Evolutionary conservation across 2,329 filamentous ascomycete species (phyloP).

Genomic region (Macrophomina pseudophaseolina): DNA sequence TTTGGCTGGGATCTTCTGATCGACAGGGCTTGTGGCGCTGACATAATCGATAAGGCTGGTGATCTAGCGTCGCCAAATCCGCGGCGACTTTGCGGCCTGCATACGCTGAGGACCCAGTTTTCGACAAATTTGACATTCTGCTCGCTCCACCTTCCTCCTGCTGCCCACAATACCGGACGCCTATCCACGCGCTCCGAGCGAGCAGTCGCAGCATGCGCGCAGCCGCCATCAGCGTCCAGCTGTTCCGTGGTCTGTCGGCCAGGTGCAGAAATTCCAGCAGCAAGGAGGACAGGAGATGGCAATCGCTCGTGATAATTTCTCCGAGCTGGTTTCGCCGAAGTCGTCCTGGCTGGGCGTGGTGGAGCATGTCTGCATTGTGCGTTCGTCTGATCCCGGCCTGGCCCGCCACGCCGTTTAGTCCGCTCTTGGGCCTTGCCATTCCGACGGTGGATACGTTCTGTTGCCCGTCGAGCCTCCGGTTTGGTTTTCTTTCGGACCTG

Average conservation of each 20-base stretch:
- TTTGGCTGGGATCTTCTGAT: conserved; percentile 25
- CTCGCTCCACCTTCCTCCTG: conserved; percentile 25
- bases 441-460: conserved; percentile 19
- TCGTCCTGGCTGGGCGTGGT: not conserved
- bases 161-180: not conserved
- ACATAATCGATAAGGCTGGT: conserved; percentile 21
- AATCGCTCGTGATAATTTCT: not conserved
- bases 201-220: not conserved
- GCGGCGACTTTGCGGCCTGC: conserved; percentile 17
- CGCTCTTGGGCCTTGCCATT: conserved; percentile 14
- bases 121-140: conserved; percentile 20
- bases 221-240: not conserved
- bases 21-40: conserved; percentile 23
- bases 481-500: conserved; percentile 21
- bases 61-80: conserved; percentile 8
- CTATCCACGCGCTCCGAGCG: not conserved
- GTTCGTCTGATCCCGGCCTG: conserved; percentile 13
- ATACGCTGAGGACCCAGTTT: conserved; percentile 12
- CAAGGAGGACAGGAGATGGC: not conserved
- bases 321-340: conserved; percentile 15
- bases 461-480: conserved; percentile 14
- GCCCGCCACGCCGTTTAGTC: conserved; percentile 18
- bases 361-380: conserved; percentile 5
- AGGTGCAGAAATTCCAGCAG: not conserved
- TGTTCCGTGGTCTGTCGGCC: not conserved